phyloP scores from a whole-genome alignment of 495 filamentous ascomycete genomes.

The Annulohypoxylon bovei region DNA sequence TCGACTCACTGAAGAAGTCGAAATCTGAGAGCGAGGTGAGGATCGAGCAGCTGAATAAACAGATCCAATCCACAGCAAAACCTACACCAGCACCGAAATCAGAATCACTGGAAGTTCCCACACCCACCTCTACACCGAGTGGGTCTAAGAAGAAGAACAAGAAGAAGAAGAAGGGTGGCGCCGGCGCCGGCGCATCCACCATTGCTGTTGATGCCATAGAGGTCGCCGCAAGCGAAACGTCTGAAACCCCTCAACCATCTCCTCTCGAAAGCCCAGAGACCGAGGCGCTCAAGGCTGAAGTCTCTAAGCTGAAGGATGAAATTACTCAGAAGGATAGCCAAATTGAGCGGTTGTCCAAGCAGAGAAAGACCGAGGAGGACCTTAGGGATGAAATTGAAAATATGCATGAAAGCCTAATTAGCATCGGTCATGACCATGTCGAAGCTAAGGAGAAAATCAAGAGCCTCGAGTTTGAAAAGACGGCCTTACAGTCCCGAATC shows the following conservation, averaged over 20 bases:
- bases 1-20: constrained; percentile 50
- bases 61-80: constrained; percentile 43
- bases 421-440: constrained; percentile 82
- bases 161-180: constrained; percentile 84
- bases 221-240: constrained; percentile 40
- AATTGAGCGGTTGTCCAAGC: constrained; percentile 72
- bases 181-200: constrained; percentile 1
- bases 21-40: constrained; percentile 47
- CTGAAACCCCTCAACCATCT: constrained; percentile 42
- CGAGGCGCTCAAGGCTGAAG: constrained; percentile 52
- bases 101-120: constrained; percentile 18
- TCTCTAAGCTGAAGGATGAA: constrained; percentile 64
- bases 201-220: constrained; percentile 32
- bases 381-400: constrained; percentile 87
- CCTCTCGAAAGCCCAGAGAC: constrained; percentile 37
- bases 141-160: constrained; percentile 83
- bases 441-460: constrained; percentile 82
- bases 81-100: constrained; percentile 17
- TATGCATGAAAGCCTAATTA: constrained; percentile 78
- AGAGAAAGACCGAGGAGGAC: constrained; percentile 79
- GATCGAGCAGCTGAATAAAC: constrained; percentile 49
- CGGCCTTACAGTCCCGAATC: constrained; percentile 67
- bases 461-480: constrained; percentile 57
- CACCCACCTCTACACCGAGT: constrained; percentile 37
- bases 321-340: constrained; percentile 75